A percentile compares a stretch with the other conserved stretches of the same genome.
Conservation (phyloP, 225 moss, liverwort and hornwort species). For the Bryoerythrophyllum caledonicum region DNA sequence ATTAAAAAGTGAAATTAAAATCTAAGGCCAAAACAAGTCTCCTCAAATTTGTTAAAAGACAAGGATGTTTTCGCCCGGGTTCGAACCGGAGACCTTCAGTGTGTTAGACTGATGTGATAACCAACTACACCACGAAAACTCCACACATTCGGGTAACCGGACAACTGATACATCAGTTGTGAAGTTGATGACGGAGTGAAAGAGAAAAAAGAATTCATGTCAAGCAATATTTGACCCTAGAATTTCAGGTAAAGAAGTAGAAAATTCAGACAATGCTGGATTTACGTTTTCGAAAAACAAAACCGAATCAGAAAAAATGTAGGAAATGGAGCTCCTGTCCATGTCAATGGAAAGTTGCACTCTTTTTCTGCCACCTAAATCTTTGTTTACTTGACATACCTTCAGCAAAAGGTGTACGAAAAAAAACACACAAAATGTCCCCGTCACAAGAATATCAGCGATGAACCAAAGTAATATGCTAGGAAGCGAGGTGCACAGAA, state of each 20-base stretch:
- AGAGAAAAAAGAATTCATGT: no score
- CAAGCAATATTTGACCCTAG: no score
- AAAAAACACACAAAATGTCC: neutral
- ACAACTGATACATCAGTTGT: no score
- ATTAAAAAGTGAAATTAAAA: no score
- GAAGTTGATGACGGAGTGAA: no score
- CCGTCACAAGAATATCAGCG: neutral
- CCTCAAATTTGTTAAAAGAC: no score
- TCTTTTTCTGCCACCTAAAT: neutral
- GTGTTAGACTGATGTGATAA: conserved; percentile 47
- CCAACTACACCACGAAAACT: conserved; percentile 34
- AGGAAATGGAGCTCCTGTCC: neutral
- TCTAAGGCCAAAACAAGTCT: no score
- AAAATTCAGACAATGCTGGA: neutral
- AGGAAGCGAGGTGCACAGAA: conserved; percentile 48
- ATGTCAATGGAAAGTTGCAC: neutral
- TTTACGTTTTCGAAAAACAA: neutral
- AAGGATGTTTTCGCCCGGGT: conserved; percentile 32
- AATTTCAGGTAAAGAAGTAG: no score
- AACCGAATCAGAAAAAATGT: neutral
- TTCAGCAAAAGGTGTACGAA: neutral
- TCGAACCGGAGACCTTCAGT: conserved; percentile 50
- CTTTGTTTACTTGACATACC: neutral
- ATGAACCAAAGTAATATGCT: neutral
- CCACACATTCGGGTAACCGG: neutral